Base-by-base conservation (phyloP, 768 basidiomycete species). In the Trametes meyenii region DNA sequence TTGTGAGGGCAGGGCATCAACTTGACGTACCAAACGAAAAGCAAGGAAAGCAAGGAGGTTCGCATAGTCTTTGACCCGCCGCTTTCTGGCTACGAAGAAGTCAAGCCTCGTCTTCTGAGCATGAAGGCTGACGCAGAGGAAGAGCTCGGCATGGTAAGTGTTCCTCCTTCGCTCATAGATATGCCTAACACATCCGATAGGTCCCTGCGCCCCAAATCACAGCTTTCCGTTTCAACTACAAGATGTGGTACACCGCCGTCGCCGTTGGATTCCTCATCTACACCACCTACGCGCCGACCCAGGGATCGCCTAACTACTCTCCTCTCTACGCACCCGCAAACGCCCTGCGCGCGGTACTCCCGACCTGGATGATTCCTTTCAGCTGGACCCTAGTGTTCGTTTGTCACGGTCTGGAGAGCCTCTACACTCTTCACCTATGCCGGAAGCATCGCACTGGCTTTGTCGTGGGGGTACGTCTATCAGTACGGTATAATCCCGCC, bases 41-140 rank as follows among this genome's bases (percentile, higher is more conserved):
- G 46, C 2, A 69, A 71, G 1, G 69, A 74, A 10, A 78, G 75
- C 63, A 81, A 83, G 64, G 78, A 77, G 10, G 83, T 87, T 0
- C 72, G 69, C 3, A 80, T 94, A 19, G 72, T 76, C 5, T 85
- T 94, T 49, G 83, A 89, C 21, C 92, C 92, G 0, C 90, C 88
- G 2, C 76, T 94, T 33, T 66, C 76, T 3, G 85, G 87, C 0
- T 93, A 93, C 68, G 88, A 90, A 1, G 91, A 92, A 38, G 90
- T 94, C 24, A 92, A 92, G 69, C 89, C 90, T 2, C 84, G 92
- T 10, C 71, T 94, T 23, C 74, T 93, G 21, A 79, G 84, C 57
- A 94, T 93, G 92, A 92, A 91, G 69, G 85, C 85, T 0, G 79
- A 89, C 24, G 89, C 92, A 0, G 89, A 93, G 69, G 90, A 90